A percentile compares a stretch with the other conserved stretches of the same genome.
phyloP scores from a whole-genome alignment of 345 rosid species.

The Hibiscus syriacus region DNA sequence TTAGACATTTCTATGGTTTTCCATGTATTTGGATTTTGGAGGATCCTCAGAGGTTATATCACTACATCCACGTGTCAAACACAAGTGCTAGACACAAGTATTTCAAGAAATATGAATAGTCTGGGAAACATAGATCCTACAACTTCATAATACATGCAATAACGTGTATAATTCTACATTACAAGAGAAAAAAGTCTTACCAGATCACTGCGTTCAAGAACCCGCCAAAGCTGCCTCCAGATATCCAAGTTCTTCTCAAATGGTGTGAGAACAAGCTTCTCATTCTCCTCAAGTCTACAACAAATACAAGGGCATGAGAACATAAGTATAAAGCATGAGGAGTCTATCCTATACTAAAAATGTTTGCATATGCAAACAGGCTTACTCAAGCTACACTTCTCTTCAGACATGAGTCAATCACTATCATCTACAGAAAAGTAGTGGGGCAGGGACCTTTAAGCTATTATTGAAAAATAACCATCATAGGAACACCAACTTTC shows the following conservation, averaged over 20 bases:
- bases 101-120: no score
- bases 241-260: conserved; percentile 96
- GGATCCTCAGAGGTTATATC: no score
- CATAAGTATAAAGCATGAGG: not conserved
- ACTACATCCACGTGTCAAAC: no score
- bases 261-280: conserved; percentile 85
- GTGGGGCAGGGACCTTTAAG: no score
- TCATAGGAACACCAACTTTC: no score
- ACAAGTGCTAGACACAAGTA: no score
- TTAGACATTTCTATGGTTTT: no score
- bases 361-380: not conserved
- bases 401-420: no score
- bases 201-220: conserved; percentile 93
- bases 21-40: no score
- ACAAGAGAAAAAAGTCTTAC: conserved; percentile 29
- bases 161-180: not conserved
- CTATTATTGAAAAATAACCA: no score
- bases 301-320: conserved; percentile 10
- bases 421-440: no score
- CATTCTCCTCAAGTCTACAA: conserved; percentile 86
- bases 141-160: not conserved
- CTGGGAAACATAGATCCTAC: not conserved
- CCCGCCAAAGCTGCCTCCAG: conserved; percentile 99
- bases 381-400: no score
- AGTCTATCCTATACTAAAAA: not conserved